Conservation (phyloP, 352 stramenopile species). For the Saprolegnia diclina region DNA sequence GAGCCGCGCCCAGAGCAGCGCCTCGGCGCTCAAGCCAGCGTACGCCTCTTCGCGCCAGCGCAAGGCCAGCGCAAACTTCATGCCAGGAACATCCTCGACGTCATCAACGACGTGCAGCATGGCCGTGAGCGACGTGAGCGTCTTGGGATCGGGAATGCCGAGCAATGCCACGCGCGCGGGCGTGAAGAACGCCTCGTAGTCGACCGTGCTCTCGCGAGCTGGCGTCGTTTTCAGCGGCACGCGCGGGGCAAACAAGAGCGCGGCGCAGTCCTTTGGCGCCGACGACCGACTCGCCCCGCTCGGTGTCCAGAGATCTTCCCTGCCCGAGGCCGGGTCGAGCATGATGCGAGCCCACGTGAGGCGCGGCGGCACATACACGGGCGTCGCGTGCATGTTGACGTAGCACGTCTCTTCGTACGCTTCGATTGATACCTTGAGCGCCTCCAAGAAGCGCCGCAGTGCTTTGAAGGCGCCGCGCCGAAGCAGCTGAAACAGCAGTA, state of each 20-base stretch:
- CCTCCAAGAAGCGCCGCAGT: slow-evolving; percentile 47
- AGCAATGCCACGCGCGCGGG: not conserved
- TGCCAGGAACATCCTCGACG: slow-evolving; percentile 12
- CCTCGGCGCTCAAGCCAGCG: slow-evolving; percentile 16
- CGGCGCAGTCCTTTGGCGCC: slow-evolving; percentile 38
- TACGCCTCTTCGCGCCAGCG: not conserved
- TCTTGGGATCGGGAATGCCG: not conserved
- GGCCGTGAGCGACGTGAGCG: not conserved
- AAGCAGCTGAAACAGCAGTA: slow-evolving; percentile 67
- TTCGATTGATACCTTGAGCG: slow-evolving; percentile 51
- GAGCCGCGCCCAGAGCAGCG: slow-evolving; percentile 19
- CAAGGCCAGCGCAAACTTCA: slow-evolving; percentile 6
- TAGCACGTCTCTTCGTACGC: slow-evolving; percentile 75
- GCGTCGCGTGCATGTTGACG: slow-evolving; percentile 58
- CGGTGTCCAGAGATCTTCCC: slow-evolving; percentile 42
- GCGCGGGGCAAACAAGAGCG: slow-evolving; percentile 50
- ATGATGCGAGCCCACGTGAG: slow-evolving; percentile 50
- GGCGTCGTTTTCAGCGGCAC: not conserved
- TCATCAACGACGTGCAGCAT: slow-evolving; percentile 7
- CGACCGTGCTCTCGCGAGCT: too few species aligned
- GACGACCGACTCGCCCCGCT: slow-evolving; percentile 24
- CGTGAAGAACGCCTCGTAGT: slow-evolving; percentile 19
- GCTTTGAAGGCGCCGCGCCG: slow-evolving; percentile 54
- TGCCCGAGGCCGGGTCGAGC: slow-evolving; percentile 26
- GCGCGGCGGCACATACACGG: slow-evolving; percentile 45